These are phyloP conservation scores for Fusarium sp. DNA, from an alignment of 2,329 filamentous ascomycete species.

Conservation along the genomic window DNA sequence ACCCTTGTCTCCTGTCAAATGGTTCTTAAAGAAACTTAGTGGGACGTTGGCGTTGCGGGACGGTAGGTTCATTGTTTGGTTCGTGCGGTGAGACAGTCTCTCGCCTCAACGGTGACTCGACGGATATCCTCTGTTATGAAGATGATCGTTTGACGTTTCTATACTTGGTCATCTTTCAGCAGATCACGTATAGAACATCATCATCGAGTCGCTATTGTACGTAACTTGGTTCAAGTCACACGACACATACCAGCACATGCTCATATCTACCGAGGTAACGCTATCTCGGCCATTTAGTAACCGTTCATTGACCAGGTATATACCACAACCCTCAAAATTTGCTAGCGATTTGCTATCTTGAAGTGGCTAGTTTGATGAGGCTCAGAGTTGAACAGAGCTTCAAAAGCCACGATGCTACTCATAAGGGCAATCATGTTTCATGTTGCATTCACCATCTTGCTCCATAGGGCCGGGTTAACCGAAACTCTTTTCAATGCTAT, in stretches of 20 bases:
- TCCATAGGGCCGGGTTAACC: background rate
- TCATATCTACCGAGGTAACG: background rate
- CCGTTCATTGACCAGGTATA: background rate
- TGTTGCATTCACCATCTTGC: background rate
- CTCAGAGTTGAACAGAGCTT: constrained; percentile 8
- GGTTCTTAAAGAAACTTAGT: background rate
- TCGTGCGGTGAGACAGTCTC: constrained; percentile 8
- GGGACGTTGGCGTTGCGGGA: constrained; percentile 12
- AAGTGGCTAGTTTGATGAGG: constrained; percentile 20
- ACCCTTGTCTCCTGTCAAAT: constrained; percentile 32
- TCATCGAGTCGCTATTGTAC: background rate
- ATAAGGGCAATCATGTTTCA: constrained; percentile 1
- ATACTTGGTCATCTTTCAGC: background rate
- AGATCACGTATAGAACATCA: background rate
- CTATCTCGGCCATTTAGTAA: background rate
- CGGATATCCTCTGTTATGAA: background rate
- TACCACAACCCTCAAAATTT: background rate
- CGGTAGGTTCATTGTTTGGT: constrained; percentile 14
- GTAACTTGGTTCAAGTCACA: background rate
- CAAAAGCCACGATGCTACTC: background rate
- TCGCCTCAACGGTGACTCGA: constrained; percentile 10
- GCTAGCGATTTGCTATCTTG: constrained; percentile 16
- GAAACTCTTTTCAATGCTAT: background rate
- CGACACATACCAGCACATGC: background rate
- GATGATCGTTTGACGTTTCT: background rate